These are phyloP conservation scores for Solanum chacoense DNA, from an alignment of 305 asterid species.

Conservation along the genomic window DNA sequence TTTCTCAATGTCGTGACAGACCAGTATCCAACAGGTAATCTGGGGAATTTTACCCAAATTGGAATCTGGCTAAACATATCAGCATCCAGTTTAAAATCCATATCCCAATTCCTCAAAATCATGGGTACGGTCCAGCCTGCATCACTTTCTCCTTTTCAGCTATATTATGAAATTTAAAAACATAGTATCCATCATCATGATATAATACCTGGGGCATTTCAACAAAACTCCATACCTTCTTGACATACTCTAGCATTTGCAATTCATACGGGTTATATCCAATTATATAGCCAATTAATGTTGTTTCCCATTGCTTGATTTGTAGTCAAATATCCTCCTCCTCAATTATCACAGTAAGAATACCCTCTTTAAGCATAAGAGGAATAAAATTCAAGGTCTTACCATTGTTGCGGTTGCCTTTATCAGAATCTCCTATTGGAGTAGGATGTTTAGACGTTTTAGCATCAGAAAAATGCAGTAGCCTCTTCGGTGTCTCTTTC, in stretches of 20 bases:
- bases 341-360: no score
- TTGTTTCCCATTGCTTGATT: neutral
- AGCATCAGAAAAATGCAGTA: neutral
- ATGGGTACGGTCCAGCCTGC: neutral
- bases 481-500: neutral
- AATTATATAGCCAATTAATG: no score
- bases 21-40: neutral
- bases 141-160: neutral
- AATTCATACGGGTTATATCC: neutral
- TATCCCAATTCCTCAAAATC: neutral
- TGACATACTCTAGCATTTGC: neutral
- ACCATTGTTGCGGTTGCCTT: neutral
- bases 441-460: neutral
- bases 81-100: neutral
- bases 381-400: neutral
- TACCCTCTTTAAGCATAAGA: neutral
- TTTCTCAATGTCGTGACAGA: neutral
- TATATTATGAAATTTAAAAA: no score
- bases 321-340: neutral
- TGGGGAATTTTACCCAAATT: neutral
- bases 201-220: neutral
- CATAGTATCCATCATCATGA: neutral
- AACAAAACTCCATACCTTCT: neutral
- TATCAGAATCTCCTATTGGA: neutral
- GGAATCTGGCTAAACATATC: neutral